Evolutionary conservation across 306 rosid species (phyloP).

Genomic region (Hippophae gyantsensis): DNA sequence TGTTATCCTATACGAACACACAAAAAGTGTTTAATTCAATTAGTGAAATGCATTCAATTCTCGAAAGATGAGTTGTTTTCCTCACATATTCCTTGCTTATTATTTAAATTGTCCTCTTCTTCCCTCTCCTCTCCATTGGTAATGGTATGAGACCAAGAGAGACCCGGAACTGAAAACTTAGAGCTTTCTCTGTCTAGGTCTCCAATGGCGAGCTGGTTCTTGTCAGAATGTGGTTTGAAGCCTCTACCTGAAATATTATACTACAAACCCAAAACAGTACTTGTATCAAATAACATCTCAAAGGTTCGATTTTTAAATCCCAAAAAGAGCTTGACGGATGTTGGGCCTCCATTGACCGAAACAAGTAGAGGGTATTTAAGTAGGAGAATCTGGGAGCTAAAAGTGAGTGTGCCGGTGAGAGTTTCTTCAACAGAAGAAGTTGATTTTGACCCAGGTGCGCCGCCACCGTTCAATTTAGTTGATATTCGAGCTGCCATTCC

Average conservation of each 20-base stretch:
- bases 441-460: slow-evolving; percentile 49
- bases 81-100: slow-evolving; percentile 1
- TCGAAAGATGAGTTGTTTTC: neutral
- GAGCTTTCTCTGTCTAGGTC: slow-evolving; percentile 22
- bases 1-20: too few species aligned
- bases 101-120: neutral
- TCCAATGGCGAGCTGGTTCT: slow-evolving; percentile 49
- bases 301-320: slow-evolving; percentile 23
- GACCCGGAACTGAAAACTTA: slow-evolving; percentile 11
- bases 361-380: slow-evolving; percentile 14
- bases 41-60: too few species aligned
- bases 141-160: neutral
- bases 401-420: slow-evolving; percentile 46
- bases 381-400: slow-evolving; percentile 37
- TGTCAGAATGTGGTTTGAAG: slow-evolving; percentile 58
- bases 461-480: slow-evolving; percentile 57
- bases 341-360: slow-evolving; percentile 12
- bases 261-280: slow-evolving; percentile 30
- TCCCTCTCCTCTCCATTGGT: neutral
- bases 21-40: too few species aligned
- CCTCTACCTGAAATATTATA: slow-evolving; percentile 32
- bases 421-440: slow-evolving; percentile 26
- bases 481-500: slow-evolving; percentile 63
- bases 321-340: slow-evolving; percentile 23
- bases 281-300: slow-evolving; percentile 17